phyloP scores from a whole-genome alignment of 768 basidiomycete species.

The Boletus subparvulus region DNA sequence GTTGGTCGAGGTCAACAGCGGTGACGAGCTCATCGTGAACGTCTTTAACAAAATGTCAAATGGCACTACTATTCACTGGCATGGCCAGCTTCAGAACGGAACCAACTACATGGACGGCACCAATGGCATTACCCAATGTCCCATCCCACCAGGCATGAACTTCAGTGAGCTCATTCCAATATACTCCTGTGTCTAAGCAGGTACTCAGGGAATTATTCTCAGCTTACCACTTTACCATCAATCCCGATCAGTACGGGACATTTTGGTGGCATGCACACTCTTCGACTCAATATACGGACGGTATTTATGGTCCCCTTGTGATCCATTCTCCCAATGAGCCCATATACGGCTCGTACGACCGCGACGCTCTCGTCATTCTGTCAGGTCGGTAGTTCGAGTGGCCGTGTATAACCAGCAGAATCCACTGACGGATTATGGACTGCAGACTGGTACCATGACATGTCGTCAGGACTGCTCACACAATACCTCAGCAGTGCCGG shows the following conservation, averaged over 20 bases:
- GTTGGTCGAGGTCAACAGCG: conserved; percentile 35
- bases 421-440: not conserved
- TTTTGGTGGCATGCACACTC: conserved; percentile 50
- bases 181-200: not conserved
- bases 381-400: conserved; percentile 28
- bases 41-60: conserved; percentile 34
- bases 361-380: conserved; percentile 38
- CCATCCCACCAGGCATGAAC: conserved; percentile 50
- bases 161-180: conserved; percentile 27
- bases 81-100: conserved; percentile 41
- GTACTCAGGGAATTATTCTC: not conserved
- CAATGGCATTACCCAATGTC: conserved; percentile 48
- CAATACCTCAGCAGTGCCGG: conserved; percentile 31
- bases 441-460: conserved; percentile 35
- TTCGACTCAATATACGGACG: conserved; percentile 46
- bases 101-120: conserved; percentile 53
- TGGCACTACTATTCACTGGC: conserved; percentile 36
- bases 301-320: conserved; percentile 47
- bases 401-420: not conserved
- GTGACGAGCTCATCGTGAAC: conserved; percentile 35
- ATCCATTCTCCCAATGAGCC: conserved; percentile 41
- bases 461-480: conserved; percentile 30
- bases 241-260: conserved; percentile 42
- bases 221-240: conserved; percentile 42
- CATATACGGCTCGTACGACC: conserved; percentile 37